A percentile compares a stretch with the other conserved stretches of the same genome.
Conservation (phyloP, 2,329 filamentous ascomycete species). For the Lasiodiplodia gonubiensis region DNA sequence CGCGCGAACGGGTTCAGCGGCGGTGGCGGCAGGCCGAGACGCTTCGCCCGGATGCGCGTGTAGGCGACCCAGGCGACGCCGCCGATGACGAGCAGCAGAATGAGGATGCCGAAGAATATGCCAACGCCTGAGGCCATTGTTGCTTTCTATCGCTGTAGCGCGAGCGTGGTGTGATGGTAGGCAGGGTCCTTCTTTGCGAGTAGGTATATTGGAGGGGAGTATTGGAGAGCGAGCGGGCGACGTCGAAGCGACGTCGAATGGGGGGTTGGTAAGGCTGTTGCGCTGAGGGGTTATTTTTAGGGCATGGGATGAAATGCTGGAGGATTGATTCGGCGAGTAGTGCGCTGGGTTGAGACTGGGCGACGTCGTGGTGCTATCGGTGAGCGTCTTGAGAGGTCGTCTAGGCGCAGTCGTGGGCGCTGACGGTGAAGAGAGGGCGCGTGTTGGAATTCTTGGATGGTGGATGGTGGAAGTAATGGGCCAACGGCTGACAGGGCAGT, state of each 20-base stretch:
- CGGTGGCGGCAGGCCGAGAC: constrained; percentile 76
- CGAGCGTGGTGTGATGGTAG: background rate
- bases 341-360: constrained; percentile 1
- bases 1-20: constrained; percentile 71
- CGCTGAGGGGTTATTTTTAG: constrained; percentile 21
- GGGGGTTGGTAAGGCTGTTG: background rate
- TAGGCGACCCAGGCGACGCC: constrained; percentile 69
- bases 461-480: constrained; percentile 4
- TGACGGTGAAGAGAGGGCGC: background rate
- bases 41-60: constrained; percentile 74
- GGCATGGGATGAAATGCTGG: constrained; percentile 12
- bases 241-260: background rate
- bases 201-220: background rate
- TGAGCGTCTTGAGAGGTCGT: background rate
- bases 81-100: constrained; percentile 74
- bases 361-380: background rate
- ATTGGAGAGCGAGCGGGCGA: background rate
- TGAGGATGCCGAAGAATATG: constrained; percentile 64
- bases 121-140: constrained; percentile 27
- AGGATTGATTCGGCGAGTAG: constrained; percentile 1
- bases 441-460: background rate
- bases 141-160: background rate
- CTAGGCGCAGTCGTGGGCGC: background rate
- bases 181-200: background rate
- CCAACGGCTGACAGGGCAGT: background rate